phyloP scores from a whole-genome alignment of 2,329 filamentous ascomycete species.

The Microascus cirrosus region DNA sequence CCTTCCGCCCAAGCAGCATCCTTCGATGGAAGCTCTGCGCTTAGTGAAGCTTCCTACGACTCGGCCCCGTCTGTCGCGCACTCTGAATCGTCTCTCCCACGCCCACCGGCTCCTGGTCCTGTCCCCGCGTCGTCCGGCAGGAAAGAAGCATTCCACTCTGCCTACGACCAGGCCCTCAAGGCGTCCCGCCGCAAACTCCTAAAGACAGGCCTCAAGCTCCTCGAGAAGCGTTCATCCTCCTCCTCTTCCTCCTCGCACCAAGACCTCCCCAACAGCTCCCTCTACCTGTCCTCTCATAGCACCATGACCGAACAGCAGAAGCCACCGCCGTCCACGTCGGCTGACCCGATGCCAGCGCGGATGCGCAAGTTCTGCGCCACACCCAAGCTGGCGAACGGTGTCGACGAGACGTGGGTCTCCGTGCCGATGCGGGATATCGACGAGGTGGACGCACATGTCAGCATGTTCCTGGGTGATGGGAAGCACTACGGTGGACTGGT shows the following conservation, averaged over 20 bases:
- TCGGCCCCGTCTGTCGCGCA: not conserved
- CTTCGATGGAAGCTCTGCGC: not conserved
- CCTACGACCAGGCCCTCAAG: slow-evolving; percentile 56
- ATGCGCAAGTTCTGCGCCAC: slow-evolving; percentile 72
- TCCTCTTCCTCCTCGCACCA: not conserved
- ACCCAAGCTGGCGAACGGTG: slow-evolving; percentile 42
- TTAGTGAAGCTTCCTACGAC: not conserved
- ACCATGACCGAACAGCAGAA: slow-evolving; percentile 27
- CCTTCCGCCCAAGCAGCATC: not conserved
- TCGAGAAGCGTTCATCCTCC: slow-evolving; percentile 39
- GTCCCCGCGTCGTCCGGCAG: not conserved
- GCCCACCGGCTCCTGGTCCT: not conserved
- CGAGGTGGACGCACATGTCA: slow-evolving; percentile 76
- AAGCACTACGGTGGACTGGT: slow-evolving; percentile 67
- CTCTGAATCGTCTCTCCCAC: not conserved
- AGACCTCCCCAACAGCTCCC: not conserved
- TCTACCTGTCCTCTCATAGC: not conserved
- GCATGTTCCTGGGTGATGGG: slow-evolving; percentile 61
- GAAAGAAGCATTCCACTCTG: slow-evolving; percentile 8
- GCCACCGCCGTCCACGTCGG: slow-evolving; percentile 13
- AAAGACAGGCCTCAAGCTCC: slow-evolving; percentile 53
- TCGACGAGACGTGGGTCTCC: slow-evolving; percentile 64
- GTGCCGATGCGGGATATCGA: slow-evolving; percentile 77
- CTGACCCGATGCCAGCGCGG: slow-evolving; percentile 15
- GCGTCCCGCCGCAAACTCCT: slow-evolving; percentile 33